A percentile compares a stretch with the other conserved stretches of the same genome.
Conservation (phyloP, 2,329 filamentous ascomycete species). For the Cucurbitaria berberidis region DNA sequence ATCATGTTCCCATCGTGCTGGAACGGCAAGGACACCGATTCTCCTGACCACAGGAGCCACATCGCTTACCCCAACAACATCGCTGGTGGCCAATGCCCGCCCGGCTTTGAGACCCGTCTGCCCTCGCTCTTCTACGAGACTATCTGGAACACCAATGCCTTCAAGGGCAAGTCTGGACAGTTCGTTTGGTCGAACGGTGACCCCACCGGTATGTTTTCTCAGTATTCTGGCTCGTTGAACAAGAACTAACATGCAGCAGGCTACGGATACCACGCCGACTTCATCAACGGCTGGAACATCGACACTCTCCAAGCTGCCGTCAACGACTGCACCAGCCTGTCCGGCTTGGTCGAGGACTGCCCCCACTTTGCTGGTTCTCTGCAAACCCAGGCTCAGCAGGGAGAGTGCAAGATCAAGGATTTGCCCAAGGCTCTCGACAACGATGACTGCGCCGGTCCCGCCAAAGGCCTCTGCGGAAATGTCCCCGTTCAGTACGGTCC, state of each 20-base stretch:
- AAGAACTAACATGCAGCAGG: slow-evolving; percentile 54
- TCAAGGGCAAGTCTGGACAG: slow-evolving; percentile 58
- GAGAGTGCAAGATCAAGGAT: slow-evolving; percentile 66
- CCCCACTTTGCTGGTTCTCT: slow-evolving; percentile 66
- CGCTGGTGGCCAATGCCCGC: slow-evolving; percentile 62
- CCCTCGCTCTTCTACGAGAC: slow-evolving; percentile 67
- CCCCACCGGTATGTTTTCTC: slow-evolving; percentile 67
- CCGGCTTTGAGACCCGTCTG: slow-evolving; percentile 60
- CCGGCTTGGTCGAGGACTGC: slow-evolving; percentile 76
- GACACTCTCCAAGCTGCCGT: slow-evolving; percentile 70
- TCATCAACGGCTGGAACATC: slow-evolving; percentile 73
- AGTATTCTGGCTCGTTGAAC: background rate
- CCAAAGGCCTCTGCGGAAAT: slow-evolving; percentile 70
- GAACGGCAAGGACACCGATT: slow-evolving; percentile 64
- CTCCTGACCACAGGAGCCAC: slow-evolving; percentile 68
- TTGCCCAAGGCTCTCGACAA: slow-evolving; percentile 60
- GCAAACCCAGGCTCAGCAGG: slow-evolving; percentile 62
- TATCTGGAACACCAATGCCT: slow-evolving; percentile 60
- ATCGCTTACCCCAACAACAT: slow-evolving; percentile 65
- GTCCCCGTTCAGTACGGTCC: slow-evolving; percentile 57
- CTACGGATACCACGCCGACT: slow-evolving; percentile 75
- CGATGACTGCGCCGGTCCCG: slow-evolving; percentile 66
- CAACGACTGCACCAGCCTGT: slow-evolving; percentile 73
- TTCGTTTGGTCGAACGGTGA: slow-evolving; percentile 76
- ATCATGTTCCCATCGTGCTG: slow-evolving; percentile 79